Evolutionary conservation across 257 asterid genomes (phyloP).

Genomic region (Rauvolfia tetraphylla): DNA sequence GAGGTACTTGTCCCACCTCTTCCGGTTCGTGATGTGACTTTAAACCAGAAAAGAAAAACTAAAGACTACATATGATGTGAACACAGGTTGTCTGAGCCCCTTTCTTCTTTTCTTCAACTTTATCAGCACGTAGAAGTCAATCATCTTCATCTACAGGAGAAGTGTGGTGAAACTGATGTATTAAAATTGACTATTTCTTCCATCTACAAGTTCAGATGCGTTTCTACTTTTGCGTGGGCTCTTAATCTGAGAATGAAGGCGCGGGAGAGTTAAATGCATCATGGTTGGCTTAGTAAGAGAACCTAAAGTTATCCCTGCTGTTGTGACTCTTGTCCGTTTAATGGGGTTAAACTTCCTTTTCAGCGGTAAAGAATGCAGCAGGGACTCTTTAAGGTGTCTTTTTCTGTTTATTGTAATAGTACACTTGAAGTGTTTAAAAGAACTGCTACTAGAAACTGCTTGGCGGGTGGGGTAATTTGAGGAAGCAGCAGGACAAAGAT

Average conservation of each 20-base stretch:
- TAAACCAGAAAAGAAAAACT: not conserved
- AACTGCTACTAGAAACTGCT: not conserved
- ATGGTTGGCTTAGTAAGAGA: too few species aligned
- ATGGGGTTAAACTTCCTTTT: too few species aligned
- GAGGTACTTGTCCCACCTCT: not conserved
- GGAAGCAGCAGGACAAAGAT: slow-evolving; percentile 1
- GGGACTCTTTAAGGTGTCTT: too few species aligned
- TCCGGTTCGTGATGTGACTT: not conserved
- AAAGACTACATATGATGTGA: not conserved
- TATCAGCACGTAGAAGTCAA: not conserved
- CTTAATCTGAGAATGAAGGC: not conserved
- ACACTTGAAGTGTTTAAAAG: too few species aligned
- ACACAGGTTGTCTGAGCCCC: not conserved
- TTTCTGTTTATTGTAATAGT: too few species aligned
- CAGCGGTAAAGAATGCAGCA: too few species aligned
- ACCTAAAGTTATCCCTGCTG: too few species aligned
- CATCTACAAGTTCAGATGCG: slow-evolving; percentile 15
- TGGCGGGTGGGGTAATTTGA: slow-evolving; percentile 5
- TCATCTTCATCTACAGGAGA: not conserved
- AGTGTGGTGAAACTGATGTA: not conserved
- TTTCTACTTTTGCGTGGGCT: not conserved
- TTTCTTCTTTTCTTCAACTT: not conserved
- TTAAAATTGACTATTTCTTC: not conserved
- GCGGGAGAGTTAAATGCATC: too few species aligned
- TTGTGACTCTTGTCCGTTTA: too few species aligned